Base-by-base conservation (phyloP, 1,284 basidiomycete genomes). In the Mycena citricolor region DNA sequence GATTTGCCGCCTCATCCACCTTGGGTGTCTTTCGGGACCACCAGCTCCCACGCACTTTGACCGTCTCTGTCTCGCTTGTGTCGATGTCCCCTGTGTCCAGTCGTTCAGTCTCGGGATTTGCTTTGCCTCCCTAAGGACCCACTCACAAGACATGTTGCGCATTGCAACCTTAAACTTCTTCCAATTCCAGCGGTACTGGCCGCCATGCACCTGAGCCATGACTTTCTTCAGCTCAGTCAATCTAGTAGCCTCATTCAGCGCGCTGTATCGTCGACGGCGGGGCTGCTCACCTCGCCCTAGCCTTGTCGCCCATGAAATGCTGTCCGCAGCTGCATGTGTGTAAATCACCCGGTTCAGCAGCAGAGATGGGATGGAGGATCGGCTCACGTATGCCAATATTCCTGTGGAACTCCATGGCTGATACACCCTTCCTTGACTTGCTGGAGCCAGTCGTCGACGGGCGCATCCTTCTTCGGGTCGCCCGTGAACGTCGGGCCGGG, bases 141-240 rank as follows among this genome's bases (percentile, higher is more conserved):
- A 76, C 86, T 64, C 57, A 88, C 86, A 88, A 41, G 83, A 83
- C 82, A 87, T 84, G 59, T 79, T 87, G 41, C 72, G 65, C 77
- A 88, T 82, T 4, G 85, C 85, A 39, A 83, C 70, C 65, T 76
- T 79, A 67, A 83, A 88, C 53, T 78, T 82, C 67, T 86, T 83
- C 85, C 85, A 88, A 49, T 74, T 81, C 85, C 86, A 88, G 29
- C 76, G 70, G 57, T 86, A 86, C 55, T 77, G 81, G 14, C 83
- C 81, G 7, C 83, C 84, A 47, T 88, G 76, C 55, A 88, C 77
- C 58, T 83, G 77, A 37, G 73, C 67, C 68, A 88, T 76, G 47
- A 88, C 83, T 21, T 71, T 72, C 63, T 85, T 86, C 44, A 88
- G 65, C 59, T 86, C 83, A 29, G 74, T 66, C 49, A 88, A 69